A percentile compares a stretch with the other conserved stretches of the same genome.
Evolutionary conservation across 352 stramenopile genomes (phyloP).

Genomic region (Phytopythium delawarense): DNA sequence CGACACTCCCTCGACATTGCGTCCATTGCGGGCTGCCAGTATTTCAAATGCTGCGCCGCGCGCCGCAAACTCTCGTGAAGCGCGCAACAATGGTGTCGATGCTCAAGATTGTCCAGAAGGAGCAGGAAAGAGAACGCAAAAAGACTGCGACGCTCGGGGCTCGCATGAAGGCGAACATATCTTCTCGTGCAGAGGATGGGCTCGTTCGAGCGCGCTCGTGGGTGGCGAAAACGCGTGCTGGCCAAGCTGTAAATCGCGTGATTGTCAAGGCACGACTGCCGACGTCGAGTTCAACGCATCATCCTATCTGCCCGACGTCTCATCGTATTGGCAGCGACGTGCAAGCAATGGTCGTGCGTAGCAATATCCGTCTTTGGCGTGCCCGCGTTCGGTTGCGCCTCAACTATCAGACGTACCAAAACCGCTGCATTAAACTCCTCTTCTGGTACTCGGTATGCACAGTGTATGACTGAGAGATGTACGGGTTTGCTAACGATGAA

Average conservation of each 20-base stretch:
- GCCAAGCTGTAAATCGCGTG: constrained; percentile 20
- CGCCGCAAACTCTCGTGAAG: constrained; percentile 25
- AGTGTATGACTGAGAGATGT: not conserved
- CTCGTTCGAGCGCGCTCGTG: constrained; percentile 11
- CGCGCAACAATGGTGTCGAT: constrained; percentile 36
- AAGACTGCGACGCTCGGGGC: constrained; percentile 14
- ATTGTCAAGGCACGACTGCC: constrained; percentile 25
- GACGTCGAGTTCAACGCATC: constrained; percentile 39
- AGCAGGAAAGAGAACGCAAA: constrained; percentile 6
- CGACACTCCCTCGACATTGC: constrained; percentile 51
- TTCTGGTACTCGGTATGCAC: constrained; percentile 37
- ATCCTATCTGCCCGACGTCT: constrained; percentile 43
- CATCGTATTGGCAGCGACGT: constrained; percentile 50
- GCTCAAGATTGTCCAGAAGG: constrained; percentile 37
- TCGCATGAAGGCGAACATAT: constrained; percentile 23
- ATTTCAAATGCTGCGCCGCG: constrained; percentile 32
- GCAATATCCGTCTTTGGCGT: constrained; percentile 65
- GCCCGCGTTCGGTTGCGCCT: constrained; percentile 63
- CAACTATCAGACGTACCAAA: constrained; percentile 70
- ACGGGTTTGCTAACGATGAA: not conserved
- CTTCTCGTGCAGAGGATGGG: constrained; percentile 6
- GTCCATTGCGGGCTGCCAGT: constrained; percentile 55
- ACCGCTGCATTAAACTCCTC: constrained; percentile 74
- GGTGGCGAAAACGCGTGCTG: constrained; percentile 14
- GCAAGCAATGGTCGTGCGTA: constrained; percentile 55